phyloP scores from a whole-genome alignment of 176 grass and related monocot genomes.

The Carex littledalei region DNA sequence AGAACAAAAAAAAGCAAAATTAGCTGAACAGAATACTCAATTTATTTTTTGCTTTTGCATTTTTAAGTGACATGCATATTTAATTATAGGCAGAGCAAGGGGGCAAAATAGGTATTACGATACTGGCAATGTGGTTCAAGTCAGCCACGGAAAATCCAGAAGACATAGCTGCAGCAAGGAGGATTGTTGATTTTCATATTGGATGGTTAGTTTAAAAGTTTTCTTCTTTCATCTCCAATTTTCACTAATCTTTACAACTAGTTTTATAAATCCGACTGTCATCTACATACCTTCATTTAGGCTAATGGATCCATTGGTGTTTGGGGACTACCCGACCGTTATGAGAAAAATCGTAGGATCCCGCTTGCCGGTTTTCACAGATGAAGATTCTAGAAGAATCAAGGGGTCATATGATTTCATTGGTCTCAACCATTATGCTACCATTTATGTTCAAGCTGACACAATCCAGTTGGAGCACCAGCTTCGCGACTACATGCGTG shows the following conservation, averaged over 20 bases:
- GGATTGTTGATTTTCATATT: constrained; percentile 63
- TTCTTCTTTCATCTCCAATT: background rate
- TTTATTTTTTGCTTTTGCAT: background rate
- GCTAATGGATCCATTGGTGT: constrained; percentile 61
- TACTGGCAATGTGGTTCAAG: constrained; percentile 59
- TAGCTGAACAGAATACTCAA: background rate
- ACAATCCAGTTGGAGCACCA: background rate
- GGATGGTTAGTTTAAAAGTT: constrained; percentile 43
- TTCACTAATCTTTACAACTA: background rate
- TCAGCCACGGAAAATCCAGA: constrained; percentile 19
- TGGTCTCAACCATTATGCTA: constrained; percentile 62
- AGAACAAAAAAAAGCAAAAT: background rate
- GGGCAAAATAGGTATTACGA: constrained; percentile 57
- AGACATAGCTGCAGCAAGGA: constrained; percentile 45
- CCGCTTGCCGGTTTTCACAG: constrained; percentile 36
- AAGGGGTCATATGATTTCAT: constrained; percentile 60
- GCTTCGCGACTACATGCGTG: constrained; percentile 36
- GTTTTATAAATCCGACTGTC: background rate
- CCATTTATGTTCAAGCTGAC: background rate
- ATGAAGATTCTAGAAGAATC: constrained; percentile 34
- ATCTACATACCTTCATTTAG: constrained; percentile 20
- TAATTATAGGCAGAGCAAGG: constrained; percentile 37
- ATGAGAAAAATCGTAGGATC: constrained; percentile 49
- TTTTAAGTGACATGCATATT: background rate
- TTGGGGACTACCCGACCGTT: constrained; percentile 59